Evolutionary conservation across 495 filamentous ascomycete genomes (phyloP).

Genomic region (Friedmanniomyces simplex): DNA sequence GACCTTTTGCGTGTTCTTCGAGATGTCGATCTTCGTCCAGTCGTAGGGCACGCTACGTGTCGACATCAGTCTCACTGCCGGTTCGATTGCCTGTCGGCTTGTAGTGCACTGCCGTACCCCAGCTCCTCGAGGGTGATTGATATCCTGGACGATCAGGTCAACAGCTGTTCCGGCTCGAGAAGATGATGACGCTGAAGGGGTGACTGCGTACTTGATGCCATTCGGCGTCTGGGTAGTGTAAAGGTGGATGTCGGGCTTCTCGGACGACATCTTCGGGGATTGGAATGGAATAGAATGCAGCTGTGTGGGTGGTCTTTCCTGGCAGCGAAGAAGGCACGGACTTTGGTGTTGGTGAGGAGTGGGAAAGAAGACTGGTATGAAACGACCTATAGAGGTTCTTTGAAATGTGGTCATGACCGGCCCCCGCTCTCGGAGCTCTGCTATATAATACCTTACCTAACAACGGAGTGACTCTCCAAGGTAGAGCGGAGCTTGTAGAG

Average conservation of each 20-base stretch:
- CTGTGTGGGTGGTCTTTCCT: neutral
- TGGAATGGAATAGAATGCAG: too few relatives aligned
- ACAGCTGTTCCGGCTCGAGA: neutral
- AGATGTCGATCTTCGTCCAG: constrained; percentile 56
- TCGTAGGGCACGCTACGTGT: constrained; percentile 42
- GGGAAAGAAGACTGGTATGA: too few relatives aligned
- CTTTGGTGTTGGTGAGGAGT: neutral
- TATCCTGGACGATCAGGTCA: constrained; percentile 32
- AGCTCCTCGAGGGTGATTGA: constrained; percentile 87
- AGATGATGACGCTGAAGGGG: neutral
- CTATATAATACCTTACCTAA: too few relatives aligned
- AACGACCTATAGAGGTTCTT: too few relatives aligned
- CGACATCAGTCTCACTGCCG: neutral
- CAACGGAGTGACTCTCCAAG: too few relatives aligned
- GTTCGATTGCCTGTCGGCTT: neutral
- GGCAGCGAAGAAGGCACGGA: too few relatives aligned
- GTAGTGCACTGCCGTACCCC: too few relatives aligned
- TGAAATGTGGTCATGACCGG: too few relatives aligned
- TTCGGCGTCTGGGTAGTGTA: constrained; percentile 54
- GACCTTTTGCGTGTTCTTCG: constrained; percentile 61
- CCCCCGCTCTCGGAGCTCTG: too few relatives aligned
- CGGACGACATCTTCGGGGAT: neutral
- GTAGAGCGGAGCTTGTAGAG: too few relatives aligned
- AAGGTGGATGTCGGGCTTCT: constrained; percentile 41
- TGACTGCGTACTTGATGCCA: constrained; percentile 49